Base-by-base conservation (phyloP, 768 basidiomycete species). In the Serendipita indica region DNA sequence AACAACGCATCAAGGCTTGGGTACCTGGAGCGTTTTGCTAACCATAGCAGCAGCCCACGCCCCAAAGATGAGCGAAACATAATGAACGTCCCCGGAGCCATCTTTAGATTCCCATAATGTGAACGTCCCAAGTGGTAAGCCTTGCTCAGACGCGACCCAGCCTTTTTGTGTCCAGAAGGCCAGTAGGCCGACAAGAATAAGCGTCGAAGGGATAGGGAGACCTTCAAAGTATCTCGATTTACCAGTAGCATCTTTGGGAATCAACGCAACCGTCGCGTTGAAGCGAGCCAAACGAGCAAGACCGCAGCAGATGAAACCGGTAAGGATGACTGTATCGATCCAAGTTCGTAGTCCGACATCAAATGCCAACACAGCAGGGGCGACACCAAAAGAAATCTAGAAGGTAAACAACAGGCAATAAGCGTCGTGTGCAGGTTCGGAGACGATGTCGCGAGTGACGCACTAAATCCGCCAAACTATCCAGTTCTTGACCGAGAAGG, bases 151-250 rank as follows among this genome's bases (percentile, higher is more conserved):
- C 60, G 79, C 83, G 62, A 90, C 83, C 88, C 87, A 91, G 12
- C 89, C 92, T 54, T 82, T 76, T 64, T 79, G 82, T 37, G 81
- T 79, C 87, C 89, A 94, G 65, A 80, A 86, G 30, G 84, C 83
- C 69, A 98, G 72, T 28, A 87, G 65, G 18, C 73, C 80, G 59
- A 96, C 92, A 58, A 99, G 77, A 10, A 67, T 78, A 45, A 99
- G 77, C 10, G 88, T 87, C 0, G 89, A 88, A 1, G 96, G 96
- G 61, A 99, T 98, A 25, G 96, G 96, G 20, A 99, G 79, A 3
- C 96, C 96, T 72, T 98, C 96, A 68, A 98, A 99, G 74, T 93
- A 98, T 66, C 84, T 83, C 14, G 87, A 77, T 69, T 97, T 98
- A 60, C 96, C 94, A 30, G 76, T 77, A 4, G 69, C 72, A 67